A percentile compares a stretch with the other conserved stretches of the same genome.
phyloP scores from a whole-genome alignment of 1,284 basidiomycete genomes.

The Xerocomus amazonicus region DNA sequence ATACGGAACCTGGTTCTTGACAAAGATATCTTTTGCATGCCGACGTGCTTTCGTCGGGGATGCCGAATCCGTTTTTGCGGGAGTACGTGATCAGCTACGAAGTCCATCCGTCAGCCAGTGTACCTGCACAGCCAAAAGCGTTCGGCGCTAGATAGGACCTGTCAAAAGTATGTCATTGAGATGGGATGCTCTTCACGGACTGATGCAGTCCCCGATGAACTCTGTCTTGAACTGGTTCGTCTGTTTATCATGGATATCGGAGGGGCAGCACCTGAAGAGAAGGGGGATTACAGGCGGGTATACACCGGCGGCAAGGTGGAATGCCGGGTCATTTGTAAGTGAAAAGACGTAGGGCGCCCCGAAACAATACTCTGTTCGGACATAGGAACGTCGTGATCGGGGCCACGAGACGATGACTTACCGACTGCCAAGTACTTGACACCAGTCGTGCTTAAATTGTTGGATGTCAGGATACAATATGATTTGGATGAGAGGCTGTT shows the following conservation, averaged over 20 bases:
- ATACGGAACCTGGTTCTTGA: slow-evolving; percentile 17
- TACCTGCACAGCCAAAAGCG: slow-evolving; percentile 51
- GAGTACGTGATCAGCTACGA: too few species aligned
- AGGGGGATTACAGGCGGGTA: slow-evolving; percentile 4
- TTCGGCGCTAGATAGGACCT: slow-evolving; percentile 41
- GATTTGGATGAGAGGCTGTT: too few species aligned
- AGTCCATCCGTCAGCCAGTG: background rate
- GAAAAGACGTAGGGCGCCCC: slow-evolving; percentile 52
- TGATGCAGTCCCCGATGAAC: slow-evolving; percentile 44
- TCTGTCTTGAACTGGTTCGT: slow-evolving; percentile 42
- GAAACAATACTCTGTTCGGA: slow-evolving; percentile 51
- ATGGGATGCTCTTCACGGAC: slow-evolving; percentile 31
- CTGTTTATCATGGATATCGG: slow-evolving; percentile 16
- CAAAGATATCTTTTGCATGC: slow-evolving; percentile 32
- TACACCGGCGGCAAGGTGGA: slow-evolving; percentile 46
- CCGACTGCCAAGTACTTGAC: slow-evolving; percentile 40
- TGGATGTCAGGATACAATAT: too few species aligned
- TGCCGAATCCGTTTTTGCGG: slow-evolving; percentile 27
- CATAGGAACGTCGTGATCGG: background rate
- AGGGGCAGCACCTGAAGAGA: slow-evolving; percentile 48
- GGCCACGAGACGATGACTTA: slow-evolving; percentile 8
- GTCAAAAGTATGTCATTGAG: background rate
- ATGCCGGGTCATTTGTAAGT: slow-evolving; percentile 17
- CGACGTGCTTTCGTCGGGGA: slow-evolving; percentile 30
- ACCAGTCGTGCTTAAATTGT: slow-evolving; percentile 18